Conservation (phyloP, 768 basidiomycete species). For the Clathrus columnatus region DNA sequence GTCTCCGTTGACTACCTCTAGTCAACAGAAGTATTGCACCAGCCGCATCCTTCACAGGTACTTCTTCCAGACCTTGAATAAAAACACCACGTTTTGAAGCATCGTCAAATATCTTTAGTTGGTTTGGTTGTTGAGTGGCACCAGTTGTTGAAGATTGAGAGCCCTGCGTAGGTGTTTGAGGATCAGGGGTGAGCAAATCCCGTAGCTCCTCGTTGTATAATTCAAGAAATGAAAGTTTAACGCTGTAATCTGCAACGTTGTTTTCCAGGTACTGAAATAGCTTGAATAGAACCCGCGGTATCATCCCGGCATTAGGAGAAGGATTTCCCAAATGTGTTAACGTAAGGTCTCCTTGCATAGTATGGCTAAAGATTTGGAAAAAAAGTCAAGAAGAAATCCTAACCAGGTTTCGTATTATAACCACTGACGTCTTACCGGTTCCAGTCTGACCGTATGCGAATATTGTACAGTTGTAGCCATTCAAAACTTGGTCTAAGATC, state of each 20-base stretch:
- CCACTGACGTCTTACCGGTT: constrained; percentile 90
- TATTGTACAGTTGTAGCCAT: constrained; percentile 94
- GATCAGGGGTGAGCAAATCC: constrained; percentile 80
- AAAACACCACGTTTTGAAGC: constrained; percentile 78
- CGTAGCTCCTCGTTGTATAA: constrained; percentile 98
- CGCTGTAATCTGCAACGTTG: constrained; percentile 72
- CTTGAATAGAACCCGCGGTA: constrained; percentile 86
- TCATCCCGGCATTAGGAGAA: constrained; percentile 86
- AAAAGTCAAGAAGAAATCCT: constrained; percentile 4
- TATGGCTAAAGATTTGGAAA: constrained; percentile 50
- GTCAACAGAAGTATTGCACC: constrained; percentile 78
- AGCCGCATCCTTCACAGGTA: constrained; percentile 68
- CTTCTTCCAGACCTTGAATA: constrained; percentile 93
- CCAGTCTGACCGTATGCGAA: constrained; percentile 99
- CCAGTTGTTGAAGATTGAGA: constrained; percentile 73
- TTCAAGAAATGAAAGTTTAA: constrained; percentile 90
- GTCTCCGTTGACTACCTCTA: constrained; percentile 84
- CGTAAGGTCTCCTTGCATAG: constrained; percentile 93
- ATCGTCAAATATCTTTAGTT: constrained; percentile 92
- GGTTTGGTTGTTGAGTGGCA: constrained; percentile 28
- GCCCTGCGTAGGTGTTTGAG: constrained; percentile 55
- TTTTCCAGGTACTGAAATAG: constrained; percentile 85
- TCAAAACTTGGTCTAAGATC: constrained; percentile 87
- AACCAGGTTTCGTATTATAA: neutral
- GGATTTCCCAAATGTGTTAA: constrained; percentile 83